A percentile compares a stretch with the other conserved stretches of the same genome.
These are phyloP conservation scores for Rhizopogon sp. DNA, from an alignment of 768 basidiomycete species.

Conservation along the genomic window DNA sequence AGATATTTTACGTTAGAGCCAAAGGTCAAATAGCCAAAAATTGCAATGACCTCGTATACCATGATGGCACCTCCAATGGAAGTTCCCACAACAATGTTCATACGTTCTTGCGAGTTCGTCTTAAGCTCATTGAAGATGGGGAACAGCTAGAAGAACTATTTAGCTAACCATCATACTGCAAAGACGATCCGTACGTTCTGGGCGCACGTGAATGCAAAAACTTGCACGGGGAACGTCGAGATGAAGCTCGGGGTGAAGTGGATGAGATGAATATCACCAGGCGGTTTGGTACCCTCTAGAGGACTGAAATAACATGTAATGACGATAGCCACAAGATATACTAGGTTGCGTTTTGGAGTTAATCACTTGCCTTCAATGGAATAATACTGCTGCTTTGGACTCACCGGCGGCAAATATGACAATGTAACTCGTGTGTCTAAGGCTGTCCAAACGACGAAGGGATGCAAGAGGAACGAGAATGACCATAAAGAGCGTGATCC, in stretches of 20 bases:
- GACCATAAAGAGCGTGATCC: conserved; percentile 77
- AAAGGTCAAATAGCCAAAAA: conserved; percentile 92
- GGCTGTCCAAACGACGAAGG: conserved; percentile 75
- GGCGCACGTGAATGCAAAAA: conserved; percentile 88
- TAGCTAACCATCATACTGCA: neutral
- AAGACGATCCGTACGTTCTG: conserved; percentile 65
- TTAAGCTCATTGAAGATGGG: conserved; percentile 91
- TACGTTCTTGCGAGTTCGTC: conserved; percentile 70
- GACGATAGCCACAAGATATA: conserved; percentile 76
- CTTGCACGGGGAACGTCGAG: conserved; percentile 87
- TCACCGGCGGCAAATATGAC: conserved; percentile 85
- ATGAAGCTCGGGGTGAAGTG: conserved; percentile 76
- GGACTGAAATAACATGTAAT: conserved; percentile 77
- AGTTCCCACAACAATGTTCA: conserved; percentile 84
- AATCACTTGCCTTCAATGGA: neutral
- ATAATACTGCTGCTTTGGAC: conserved; percentile 23
- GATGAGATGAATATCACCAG: conserved; percentile 66
- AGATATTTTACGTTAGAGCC: conserved; percentile 63
- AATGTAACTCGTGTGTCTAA: conserved; percentile 88
- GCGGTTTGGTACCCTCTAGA: conserved; percentile 52
- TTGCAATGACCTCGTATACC: conserved; percentile 83
- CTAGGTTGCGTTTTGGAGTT: conserved; percentile 30
- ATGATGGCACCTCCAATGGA: conserved; percentile 83
- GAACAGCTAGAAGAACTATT: conserved; percentile 57
- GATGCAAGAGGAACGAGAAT: conserved; percentile 79